Base-by-base conservation (phyloP, 345 rosid genomes). In the Adansonia digitata region DNA sequence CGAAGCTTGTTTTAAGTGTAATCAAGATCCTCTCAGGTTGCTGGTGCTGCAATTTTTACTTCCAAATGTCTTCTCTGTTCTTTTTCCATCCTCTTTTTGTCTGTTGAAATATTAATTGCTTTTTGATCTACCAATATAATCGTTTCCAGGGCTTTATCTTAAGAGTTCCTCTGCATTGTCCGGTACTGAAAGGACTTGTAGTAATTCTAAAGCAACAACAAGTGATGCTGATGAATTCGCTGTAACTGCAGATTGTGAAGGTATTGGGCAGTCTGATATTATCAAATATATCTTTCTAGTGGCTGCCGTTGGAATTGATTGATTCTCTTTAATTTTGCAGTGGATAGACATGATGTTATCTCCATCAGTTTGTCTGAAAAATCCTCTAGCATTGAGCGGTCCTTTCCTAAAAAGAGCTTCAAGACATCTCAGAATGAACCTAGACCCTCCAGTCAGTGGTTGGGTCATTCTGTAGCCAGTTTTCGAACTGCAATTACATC, bases 21-120 rank as follows among this genome's bases (percentile, higher is more conserved):
- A 86, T 91, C 78, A 86, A 92, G 86, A 88, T 85, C 74, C 87
- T 94, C 55, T 94, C 98, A 78, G 91, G 98, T 94, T 85, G 57
- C 22, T 64, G 42, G 48, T 61, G 46, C 18, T 60, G 31, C 27
- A 29, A 59, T 39, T 59, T 26, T 40, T 64, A 10, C 34, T 49
- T 11, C 49, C 12, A 37, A 51, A 52, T 3, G 1, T n/a, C 37
- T 20, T 43, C 17, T 48, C 5, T 68, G 40, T 75, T 40, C 39
- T 72, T 60, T 34, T 69, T 60, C 17, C 7, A 15, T 18, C 37
- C 18, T 57, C 35, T 57, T 56, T 61, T 72, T 74, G 13, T 14
- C 13, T 45, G 20, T 12, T 46, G 12, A 20, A 46, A 56, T 60
- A n/a, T 37, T 60, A 52, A 5, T 51, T 75, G 46, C 52, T 62